Evolutionary conservation across 164 flowering plant species (phyloP), one percentile per base, ranked within the genome.

Genomic region (Vitis amurensis): DNA sequence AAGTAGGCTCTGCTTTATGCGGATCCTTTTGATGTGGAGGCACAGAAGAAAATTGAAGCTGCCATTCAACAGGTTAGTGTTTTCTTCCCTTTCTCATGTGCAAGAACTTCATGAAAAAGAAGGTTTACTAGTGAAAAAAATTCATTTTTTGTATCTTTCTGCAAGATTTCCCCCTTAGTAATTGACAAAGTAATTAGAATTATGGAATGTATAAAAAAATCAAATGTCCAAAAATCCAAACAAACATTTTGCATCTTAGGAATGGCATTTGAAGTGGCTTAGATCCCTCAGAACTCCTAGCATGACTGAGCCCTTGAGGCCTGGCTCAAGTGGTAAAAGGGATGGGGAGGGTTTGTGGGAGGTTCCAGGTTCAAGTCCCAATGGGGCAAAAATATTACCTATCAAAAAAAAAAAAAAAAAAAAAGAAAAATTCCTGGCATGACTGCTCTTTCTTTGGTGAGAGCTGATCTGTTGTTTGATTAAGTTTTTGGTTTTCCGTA

Each of bases 1-100:
- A 19, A 15, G 19, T 61, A 95, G 99, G 97, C 92, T 17, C 84
- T 95, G 73, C 80, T 89, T 77, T 74, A 91, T 82, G 98, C 99
- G 49, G 99, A 95, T 79, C 98, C 99, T 68, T 93, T 95, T 81
- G 99, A 95, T 73, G 93, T 95, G 68, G 98, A 91, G 77, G 86
- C 99, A 55, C 99, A 95, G 68, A 95, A 79, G 83, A 95, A 91
- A 85, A 95, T 93, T 77, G 99, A 95, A 88, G 98, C 91, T 71
- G 84, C 96, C 58, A 95, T 95, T 55, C 98, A 84, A 49, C 98
- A 95, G 97, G 99, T 94, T 27, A 64, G 80, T 76, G n/a, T 60
- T 10, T 63, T 63, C 76, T 68, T 27, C 10, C 19, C 51, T 15
- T 8, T 56, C 7, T 57, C 55, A 50, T 19, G 51, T 12, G 48